phyloP scores from a whole-genome alignment of 1,284 basidiomycete species.

The Irpex sp. region DNA sequence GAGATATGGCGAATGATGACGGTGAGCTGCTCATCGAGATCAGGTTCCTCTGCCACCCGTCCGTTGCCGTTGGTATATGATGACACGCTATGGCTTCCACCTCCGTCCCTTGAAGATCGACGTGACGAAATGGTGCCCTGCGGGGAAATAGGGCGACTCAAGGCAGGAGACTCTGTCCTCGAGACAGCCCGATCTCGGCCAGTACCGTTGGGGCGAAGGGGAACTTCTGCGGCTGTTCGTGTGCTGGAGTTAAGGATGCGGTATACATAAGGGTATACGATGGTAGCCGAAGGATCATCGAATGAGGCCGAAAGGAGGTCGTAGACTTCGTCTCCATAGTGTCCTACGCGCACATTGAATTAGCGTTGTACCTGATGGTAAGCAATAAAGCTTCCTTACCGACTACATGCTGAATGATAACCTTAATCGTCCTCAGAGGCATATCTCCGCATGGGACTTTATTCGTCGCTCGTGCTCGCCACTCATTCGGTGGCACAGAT shows the following conservation, averaged over 20 bases:
- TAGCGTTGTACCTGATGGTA: background rate
- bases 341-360: constrained; percentile 40
- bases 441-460: constrained; percentile 94
- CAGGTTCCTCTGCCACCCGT: constrained; percentile 64
- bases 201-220: constrained; percentile 36
- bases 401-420: constrained; percentile 93
- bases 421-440: constrained; percentile 96
- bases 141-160: constrained; percentile 63
- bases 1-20: constrained; percentile 89
- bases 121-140: constrained; percentile 54
- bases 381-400: constrained; percentile 46
- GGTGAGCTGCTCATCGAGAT: constrained; percentile 76
- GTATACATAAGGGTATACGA: constrained; percentile 83
- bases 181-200: constrained; percentile 31
- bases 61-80: constrained; percentile 45
- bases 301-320: constrained; percentile 75
- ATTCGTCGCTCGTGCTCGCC: constrained; percentile 87
- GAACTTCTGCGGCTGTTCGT: constrained; percentile 37
- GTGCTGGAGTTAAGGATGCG: constrained; percentile 74
- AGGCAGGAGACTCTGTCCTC: constrained; percentile 51
- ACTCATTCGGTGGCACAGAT: constrained; percentile 92
- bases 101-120: constrained; percentile 55
- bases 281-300: constrained; percentile 80
- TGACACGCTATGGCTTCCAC: constrained; percentile 57
- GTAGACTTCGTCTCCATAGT: constrained; percentile 79